Base-by-base conservation (phyloP, 352 stramenopile species). In the Globisporangium middletonii region DNA sequence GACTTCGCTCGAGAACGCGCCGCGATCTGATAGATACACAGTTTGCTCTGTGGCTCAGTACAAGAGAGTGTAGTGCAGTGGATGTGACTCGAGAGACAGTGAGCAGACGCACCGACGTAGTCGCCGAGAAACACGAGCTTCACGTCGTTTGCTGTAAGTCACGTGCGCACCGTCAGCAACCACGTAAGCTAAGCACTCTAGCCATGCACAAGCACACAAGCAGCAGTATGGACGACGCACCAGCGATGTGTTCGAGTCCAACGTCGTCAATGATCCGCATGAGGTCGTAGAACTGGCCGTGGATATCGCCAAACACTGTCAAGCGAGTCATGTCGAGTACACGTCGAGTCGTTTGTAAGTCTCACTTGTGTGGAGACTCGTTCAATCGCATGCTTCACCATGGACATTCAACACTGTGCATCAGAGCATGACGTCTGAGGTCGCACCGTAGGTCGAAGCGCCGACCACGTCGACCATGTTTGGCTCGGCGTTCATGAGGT, bases 241-340 rank as follows among this genome's bases (percentile, higher is more conserved):
- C 65, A 27, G 62, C 58, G 27, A 89, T 50, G n/a, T 64, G 43
- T 4, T 57, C 62, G 9, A 85, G 56, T 4, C 58, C 73, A 38
- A 77, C 64, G 26, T 66, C 64, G 41, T 91, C 79, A 38, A 91
- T 58, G 19, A 90, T 65, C 33, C 75, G 66, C 62, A 90, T 76
- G 15, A 90, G 63, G 51, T 90, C 82, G 54, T 77, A 92, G 58
- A 90, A 92, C 64, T 92, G 82, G 8, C 82, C 79, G n/a, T 92
- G 82, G 37, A 92, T 81, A 41, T 90, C 82, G 5, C 82, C 79
- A 71, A 92, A 83, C 9, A 94, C 83, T 94, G 56, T 28, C 38
- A 11, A 57, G 4, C n/a, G 55, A 45, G 33, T 19, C 2, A 33
- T 27, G 44, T 19, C 2, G 13, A 6, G 41, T n/a, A 19, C 23